Base-by-base conservation (phyloP, 148 eudicot genomes). In the Vaccinium vitisidaea region DNA sequence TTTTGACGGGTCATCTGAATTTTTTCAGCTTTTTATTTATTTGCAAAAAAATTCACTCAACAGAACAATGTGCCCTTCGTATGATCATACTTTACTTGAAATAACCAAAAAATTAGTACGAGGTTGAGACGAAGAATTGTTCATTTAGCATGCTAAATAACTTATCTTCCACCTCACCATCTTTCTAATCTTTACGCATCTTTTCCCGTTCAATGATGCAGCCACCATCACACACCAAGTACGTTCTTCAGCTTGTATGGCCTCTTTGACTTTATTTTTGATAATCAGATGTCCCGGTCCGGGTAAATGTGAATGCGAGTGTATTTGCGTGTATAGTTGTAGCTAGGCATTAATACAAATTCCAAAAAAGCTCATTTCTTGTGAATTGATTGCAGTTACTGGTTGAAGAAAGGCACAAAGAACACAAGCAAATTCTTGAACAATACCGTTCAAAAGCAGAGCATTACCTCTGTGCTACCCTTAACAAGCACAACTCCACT, bases 391-490 rank as follows among this genome's bases (percentile, higher is more conserved):
- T 88, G 89, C 91, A 93, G 96, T 82, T 93, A 8, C 83, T 90
- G 52, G 58, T 11, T 49, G 87, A 91, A 71, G 91, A 89, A 39
- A 92, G 85, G 39, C 88, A 85, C 84, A 86, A 86, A 71, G 82
- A 88, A 39, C 89, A 93, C 52, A 80, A 27, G 9, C 39, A 87
- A n/a, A 80, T 85, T 39, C 88, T 93, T 0, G 53, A 86, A 53
- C 80, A 90, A 59, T 93, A 95, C 86, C 87, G 88, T 39, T 80
- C 90, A 4, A 93, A 95, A 82, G 98, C 95, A 5, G 92, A 93
- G 71, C 83, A 90, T 77, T 96, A 90, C 87, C 82, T 96, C 0
- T 96, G 99, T 54, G 89, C 95, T 25, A 90, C 93, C 82, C 89
- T 96, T 14, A 85, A 88, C 87, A 90, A 81, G 78, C 94, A 93